Conservation (phyloP, 1,139 yeast species). For the Arxiozyma telluris region DNA sequence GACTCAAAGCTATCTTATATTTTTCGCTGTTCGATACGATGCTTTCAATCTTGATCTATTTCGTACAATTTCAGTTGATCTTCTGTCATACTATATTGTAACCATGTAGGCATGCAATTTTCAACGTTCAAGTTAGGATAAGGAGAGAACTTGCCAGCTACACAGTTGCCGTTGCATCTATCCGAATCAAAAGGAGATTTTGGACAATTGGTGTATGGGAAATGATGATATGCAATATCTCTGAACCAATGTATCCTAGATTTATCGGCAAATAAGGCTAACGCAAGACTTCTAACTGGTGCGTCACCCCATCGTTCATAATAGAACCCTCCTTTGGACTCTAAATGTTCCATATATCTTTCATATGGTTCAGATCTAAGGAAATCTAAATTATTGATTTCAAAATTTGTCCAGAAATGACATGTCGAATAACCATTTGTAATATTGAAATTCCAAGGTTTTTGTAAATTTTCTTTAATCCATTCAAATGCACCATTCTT, state of each 20-base stretch:
- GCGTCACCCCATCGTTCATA: conserved; percentile 97
- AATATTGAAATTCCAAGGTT: conserved; percentile 21
- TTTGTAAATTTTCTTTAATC: conserved; percentile 57
- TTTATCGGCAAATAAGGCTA: conserved; percentile 66
- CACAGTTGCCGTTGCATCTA: conserved; percentile 36
- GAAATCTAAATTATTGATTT: conserved; percentile 67
- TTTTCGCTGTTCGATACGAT: not conserved
- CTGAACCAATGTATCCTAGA: conserved; percentile 74
- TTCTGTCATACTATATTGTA: conserved; percentile 47
- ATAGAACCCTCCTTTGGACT: conserved; percentile 66
- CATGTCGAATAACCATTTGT: conserved; percentile 63
- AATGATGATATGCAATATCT: conserved; percentile 72
- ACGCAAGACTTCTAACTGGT: conserved; percentile 78
- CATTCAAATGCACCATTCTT: conserved; percentile 63
- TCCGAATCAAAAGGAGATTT: conserved; percentile 22
- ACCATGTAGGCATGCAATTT: conserved; percentile 70
- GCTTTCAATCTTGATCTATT: not conserved
- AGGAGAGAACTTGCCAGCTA: conserved; percentile 39
- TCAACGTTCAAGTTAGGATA: conserved; percentile 45
- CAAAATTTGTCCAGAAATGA: conserved; percentile 92
- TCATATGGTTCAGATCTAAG: conserved; percentile 61
- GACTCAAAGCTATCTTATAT: not conserved
- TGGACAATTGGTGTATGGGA: conserved; percentile 73
- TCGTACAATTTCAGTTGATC: conserved; percentile 28
- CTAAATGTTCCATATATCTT: conserved; percentile 58